Percentiles rank a stretch among this genome's conserved stretches.
These are phyloP conservation scores for Zymoseptoria crescenta DNA, from an alignment of 2,329 filamentous ascomycete species.

Conservation along the genomic window DNA sequence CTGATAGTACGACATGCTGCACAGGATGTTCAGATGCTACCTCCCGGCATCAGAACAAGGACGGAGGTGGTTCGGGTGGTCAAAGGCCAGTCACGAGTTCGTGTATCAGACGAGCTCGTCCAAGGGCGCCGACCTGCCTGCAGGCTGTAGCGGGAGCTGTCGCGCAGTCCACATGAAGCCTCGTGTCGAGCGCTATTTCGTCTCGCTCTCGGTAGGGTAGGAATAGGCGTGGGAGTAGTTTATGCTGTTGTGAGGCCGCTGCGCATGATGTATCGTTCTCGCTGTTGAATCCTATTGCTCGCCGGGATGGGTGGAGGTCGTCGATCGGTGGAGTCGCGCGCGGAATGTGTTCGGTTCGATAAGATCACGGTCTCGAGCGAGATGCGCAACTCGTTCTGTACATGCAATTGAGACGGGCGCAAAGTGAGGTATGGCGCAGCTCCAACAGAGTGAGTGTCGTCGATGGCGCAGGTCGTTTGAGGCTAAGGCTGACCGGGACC, in stretches of 20 bases:
- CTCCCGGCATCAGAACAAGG: background rate
- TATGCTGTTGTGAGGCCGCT: background rate
- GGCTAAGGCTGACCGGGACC: background rate
- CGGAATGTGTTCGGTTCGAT: background rate
- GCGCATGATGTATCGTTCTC: background rate
- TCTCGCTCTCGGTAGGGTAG: background rate
- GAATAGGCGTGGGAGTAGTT: background rate
- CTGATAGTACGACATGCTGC: constrained; percentile 49
- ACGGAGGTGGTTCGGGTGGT: background rate
- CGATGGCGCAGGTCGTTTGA: background rate
- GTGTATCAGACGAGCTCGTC: constrained; percentile 8
- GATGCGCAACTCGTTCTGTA: background rate
- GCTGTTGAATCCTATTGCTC: background rate
- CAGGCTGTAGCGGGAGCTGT: constrained; percentile 4
- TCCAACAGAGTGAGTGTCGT: background rate
- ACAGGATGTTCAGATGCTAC: background rate
- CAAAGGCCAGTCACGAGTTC: background rate
- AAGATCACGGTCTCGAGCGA: background rate
- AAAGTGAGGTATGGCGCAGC: background rate
- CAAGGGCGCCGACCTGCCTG: constrained; percentile 10
- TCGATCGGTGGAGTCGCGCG: background rate
- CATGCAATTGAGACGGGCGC: background rate
- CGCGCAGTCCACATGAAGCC: constrained; percentile 4
- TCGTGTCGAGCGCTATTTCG: background rate
- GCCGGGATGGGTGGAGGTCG: background rate